Conservation (phyloP, 2,329 filamentous ascomycete species). For the Helminthosporium solani region DNA sequence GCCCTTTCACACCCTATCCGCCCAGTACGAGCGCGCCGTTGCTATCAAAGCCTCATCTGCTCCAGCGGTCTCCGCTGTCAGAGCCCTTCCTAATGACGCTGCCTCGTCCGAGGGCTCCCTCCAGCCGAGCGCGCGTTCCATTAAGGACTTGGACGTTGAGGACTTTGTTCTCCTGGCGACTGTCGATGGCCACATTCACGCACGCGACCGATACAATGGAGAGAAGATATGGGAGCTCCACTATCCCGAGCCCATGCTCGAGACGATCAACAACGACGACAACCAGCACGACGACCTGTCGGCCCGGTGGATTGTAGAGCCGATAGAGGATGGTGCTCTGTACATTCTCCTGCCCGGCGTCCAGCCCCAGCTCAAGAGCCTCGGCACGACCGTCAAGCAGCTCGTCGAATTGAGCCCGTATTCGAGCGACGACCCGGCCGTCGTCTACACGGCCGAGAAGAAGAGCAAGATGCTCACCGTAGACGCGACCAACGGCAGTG, state of each 20-base stretch:
- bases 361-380: conserved; percentile 61
- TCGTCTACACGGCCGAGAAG: conserved; percentile 90
- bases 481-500: conserved; percentile 79
- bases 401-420: conserved; percentile 81
- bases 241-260: conserved; percentile 82
- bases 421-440: conserved; percentile 67
- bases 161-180: conserved; percentile 99
- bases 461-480: conserved; percentile 86
- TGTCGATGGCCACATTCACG: conserved; percentile 95
- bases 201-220: conserved; percentile 84
- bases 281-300: conserved; percentile 47
- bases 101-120: conserved; percentile 45
- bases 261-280: conserved; percentile 79
- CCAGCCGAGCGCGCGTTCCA: conserved; percentile 85
- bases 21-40: conserved; percentile 84
- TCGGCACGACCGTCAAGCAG: conserved; percentile 77
- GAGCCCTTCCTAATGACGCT: conserved; percentile 78
- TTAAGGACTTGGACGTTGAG: conserved; percentile 99
- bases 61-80: conserved; percentile 85
- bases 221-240: conserved; percentile 82
- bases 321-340: conserved; percentile 79
- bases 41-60: conserved; percentile 74
- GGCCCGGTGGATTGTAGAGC: conserved; percentile 81
- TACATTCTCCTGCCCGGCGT: conserved; percentile 78
- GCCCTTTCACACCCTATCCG: conserved; percentile 30